Base-by-base conservation (phyloP, 2,329 filamentous ascomycete genomes). In the Exophiala viscosa region DNA sequence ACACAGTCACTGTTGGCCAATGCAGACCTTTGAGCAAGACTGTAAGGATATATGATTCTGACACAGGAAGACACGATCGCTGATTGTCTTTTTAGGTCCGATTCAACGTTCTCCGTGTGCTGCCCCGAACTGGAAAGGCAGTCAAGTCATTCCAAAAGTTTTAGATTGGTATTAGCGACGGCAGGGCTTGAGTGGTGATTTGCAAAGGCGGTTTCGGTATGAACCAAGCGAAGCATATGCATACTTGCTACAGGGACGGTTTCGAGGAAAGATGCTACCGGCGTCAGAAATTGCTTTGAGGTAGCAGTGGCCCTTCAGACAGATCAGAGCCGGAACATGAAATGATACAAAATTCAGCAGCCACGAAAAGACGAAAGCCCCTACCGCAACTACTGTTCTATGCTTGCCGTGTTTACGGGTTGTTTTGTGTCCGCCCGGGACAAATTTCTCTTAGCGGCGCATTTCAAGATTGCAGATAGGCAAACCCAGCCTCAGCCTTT, bases 91-190 rank as follows among this genome's bases (percentile, higher is more conserved):
- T 55, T 45, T 64, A 95, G 90, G 88, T 96, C 73, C 93, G 93
- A 75, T 99, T 99, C 89, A 99, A 99, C 83, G 91, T 96, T 74
- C 89, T 99, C 74, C 91, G 93, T 73, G 93, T 99, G 70, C 88
- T 97, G 71, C 92, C 92, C 79, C 86, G 91, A 81, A 96, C 90
- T 70, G 90, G 91, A 80, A 96, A 96, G 87, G 79, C 84, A 69
- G 90, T 96, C 77, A 99, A 99, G 90, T 78, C 85, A 76, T 99
- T 99, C 86, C 82, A 77, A 83, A 99, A 99, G 85, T 99, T 99
- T 84, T 99, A 96, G 86, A 68, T 23, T 42, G 63, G 66, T 64
- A 60, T 51, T 13, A 62, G 58, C 54, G 60, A 49, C 32, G 58
- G 60, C 57, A 62, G 13, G 17, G 38, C 32, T 14, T 18, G 34